Evolutionary conservation across 805 yeast genomes (phyloP).

Genomic region (Cyberlindnera nakhonratchasimensis): DNA sequence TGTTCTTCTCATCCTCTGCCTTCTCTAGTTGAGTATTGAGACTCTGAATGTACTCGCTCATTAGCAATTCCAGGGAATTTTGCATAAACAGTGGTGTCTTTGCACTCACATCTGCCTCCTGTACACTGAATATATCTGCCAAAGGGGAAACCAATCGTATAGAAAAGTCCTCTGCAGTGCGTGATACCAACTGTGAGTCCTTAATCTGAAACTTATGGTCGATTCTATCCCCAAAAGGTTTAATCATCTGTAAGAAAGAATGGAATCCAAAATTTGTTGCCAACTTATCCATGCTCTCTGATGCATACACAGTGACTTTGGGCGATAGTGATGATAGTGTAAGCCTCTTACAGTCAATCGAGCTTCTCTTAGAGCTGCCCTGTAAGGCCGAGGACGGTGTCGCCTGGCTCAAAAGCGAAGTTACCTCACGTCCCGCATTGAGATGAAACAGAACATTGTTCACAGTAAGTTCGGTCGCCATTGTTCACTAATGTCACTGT

Average conservation of each 20-base stretch:
- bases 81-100: constrained; percentile 32
- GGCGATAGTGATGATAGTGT: constrained; percentile 47
- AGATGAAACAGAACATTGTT: constrained; percentile 21
- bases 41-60: constrained; percentile 31
- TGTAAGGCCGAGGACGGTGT: constrained; percentile 3
- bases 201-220: constrained; percentile 46
- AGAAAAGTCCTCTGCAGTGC: constrained; percentile 50
- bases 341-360: constrained; percentile 27
- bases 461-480: constrained; percentile 18
- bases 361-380: constrained; percentile 18
- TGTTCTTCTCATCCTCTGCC: constrained; percentile 15
- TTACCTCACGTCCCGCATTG: constrained; percentile 17
- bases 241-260: constrained; percentile 45
- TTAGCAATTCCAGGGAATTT: constrained; percentile 36
- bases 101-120: constrained; percentile 20
- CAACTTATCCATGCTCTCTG: constrained; percentile 42
- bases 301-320: constrained; percentile 45
- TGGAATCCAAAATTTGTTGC: constrained; percentile 40
- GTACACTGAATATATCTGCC: constrained; percentile 32
- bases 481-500: neutral
- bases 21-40: constrained; percentile 23
- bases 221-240: constrained; percentile 55
- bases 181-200: constrained; percentile 48
- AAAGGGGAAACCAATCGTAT: constrained; percentile 48
- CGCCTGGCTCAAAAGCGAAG: constrained; percentile 14